Conservation (phyloP, 192 early-diverging fungal species). For the Podila verticillata region DNA sequence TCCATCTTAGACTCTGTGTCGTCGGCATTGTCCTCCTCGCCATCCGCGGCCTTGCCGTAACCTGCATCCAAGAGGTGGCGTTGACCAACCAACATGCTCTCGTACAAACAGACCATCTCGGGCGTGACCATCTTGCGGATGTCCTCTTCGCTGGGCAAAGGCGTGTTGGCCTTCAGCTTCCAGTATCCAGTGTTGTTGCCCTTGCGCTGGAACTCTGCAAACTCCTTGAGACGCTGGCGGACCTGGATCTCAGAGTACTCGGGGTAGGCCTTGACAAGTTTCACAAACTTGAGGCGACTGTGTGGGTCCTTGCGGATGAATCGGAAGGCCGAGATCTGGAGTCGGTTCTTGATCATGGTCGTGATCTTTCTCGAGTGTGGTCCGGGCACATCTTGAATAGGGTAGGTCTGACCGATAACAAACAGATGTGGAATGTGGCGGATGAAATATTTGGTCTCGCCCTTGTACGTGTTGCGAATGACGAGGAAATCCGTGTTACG, state of each 20-base stretch:
- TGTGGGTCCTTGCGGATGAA: slow-evolving; percentile 86
- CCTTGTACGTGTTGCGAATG: slow-evolving; percentile 81
- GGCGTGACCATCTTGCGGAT: slow-evolving; percentile 92
- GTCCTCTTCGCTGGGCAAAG: slow-evolving; percentile 87
- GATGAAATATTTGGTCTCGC: slow-evolving; percentile 85
- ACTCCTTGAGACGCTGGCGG: slow-evolving; percentile 94
- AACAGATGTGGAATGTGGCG: slow-evolving; percentile 86
- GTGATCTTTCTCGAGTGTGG: slow-evolving; percentile 95
- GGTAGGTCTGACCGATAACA: slow-evolving; percentile 93
- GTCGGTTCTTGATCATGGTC: slow-evolving; percentile 82
- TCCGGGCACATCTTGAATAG: slow-evolving; percentile 92
- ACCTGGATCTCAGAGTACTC: slow-evolving; percentile 88
- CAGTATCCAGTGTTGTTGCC: slow-evolving; percentile 89
- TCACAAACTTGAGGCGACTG: slow-evolving; percentile 77
- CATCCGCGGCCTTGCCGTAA: slow-evolving; percentile 69
- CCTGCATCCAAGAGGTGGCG: slow-evolving; percentile 92
- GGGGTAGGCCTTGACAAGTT: slow-evolving; percentile 84
- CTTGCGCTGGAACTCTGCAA: slow-evolving; percentile 92
- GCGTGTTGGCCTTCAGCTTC: slow-evolving; percentile 80
- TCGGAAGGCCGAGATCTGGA: slow-evolving; percentile 90
- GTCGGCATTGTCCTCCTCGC: slow-evolving; percentile 72
- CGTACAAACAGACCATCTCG: slow-evolving; percentile 94
- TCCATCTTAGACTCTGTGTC: slow-evolving; percentile 77
- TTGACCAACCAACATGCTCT: slow-evolving; percentile 94
- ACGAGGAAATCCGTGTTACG: slow-evolving; percentile 86